Base-by-base conservation (phyloP, 129 eudicot species). In the Silybum marianum region DNA sequence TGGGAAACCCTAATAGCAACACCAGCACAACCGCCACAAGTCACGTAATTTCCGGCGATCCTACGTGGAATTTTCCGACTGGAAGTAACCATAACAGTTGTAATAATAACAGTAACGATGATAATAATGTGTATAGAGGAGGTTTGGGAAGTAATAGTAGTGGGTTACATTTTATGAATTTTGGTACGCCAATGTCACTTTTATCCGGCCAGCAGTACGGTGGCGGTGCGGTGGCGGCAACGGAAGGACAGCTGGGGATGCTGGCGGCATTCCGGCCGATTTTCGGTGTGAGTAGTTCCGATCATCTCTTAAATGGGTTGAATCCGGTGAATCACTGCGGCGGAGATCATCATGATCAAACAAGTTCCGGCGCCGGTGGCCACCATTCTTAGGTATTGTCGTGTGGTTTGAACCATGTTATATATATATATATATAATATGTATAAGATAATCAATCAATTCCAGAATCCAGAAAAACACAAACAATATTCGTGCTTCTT, bases 161-260 rank as follows among this genome's bases (percentile, higher is more conserved):
- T 73, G 94, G 94, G 21, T 75, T 88, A 60, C 92, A 90, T 88
- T 90, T 88, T 78, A 86, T 90, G 95, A 90, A 90, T 78, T 76
- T 91, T 76, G 85, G 78, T 34, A 19, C 88, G 19, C 85, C 89
- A 7, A 40, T 87, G 82, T 58, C 89, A 24, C 54, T 85, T 19
- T 78, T 90, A 42, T 80, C 85, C 6, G 86, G 88, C 8, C 93
- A 90, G 16, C 90, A 83, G 22, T 72, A 77, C 30, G 87, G 87
- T 30, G 86, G 86, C 19, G 83, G 83, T 18, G 7, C 23, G 66
- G 86, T 32, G 83, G 82, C 54, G 83, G 85, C 21, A 39, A 54
- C 25, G 0, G 90, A 90, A 14, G 91, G 94, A 62, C 89, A 89
- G 39, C 65, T 85, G 38, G 87, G 90, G 22, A 85, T 88, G 94